Conservation (phyloP, 1,139 yeast species). For the Meyerozyma carpophila region DNA sequence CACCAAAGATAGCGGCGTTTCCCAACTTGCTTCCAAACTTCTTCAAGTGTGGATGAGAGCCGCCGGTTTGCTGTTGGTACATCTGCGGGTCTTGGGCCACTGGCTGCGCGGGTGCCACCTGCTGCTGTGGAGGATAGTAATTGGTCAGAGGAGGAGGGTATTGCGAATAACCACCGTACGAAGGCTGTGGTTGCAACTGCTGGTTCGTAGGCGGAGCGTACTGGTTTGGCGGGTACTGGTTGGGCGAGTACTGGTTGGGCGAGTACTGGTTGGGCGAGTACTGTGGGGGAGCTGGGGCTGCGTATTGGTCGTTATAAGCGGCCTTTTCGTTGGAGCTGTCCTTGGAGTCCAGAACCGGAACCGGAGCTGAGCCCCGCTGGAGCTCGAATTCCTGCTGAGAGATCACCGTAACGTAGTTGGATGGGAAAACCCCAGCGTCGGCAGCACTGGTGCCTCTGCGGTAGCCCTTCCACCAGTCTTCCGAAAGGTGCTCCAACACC, state of each 20-base stretch:
- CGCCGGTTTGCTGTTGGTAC: slow-evolving; percentile 13
- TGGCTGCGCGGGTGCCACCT: background rate
- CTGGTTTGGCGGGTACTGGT: slow-evolving; percentile 8
- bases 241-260: slow-evolving; percentile 6
- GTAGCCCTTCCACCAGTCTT: slow-evolving; percentile 90
- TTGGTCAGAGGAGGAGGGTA: slow-evolving; percentile 44
- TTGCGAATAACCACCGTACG: slow-evolving; percentile 44
- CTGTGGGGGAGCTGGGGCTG: slow-evolving; percentile 13
- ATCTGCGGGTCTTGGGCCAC: background rate
- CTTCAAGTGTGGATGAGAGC: slow-evolving; percentile 33
- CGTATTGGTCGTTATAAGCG: slow-evolving; percentile 11
- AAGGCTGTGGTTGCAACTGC: slow-evolving; percentile 22
- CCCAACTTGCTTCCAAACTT: slow-evolving; percentile 83
- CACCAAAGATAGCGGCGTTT: slow-evolving; percentile 92
- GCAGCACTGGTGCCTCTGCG: slow-evolving; percentile 33
- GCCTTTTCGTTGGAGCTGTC: slow-evolving; percentile 14
- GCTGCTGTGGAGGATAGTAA: slow-evolving; percentile 31
- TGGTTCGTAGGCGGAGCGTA: slow-evolving; percentile 8
- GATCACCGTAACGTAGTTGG: slow-evolving; percentile 66
- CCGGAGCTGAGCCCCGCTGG: background rate
- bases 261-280: slow-evolving; percentile 5
- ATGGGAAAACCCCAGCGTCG: slow-evolving; percentile 78
- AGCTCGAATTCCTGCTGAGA: slow-evolving; percentile 29
- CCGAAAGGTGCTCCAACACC: slow-evolving; percentile 68
- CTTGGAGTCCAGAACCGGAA: background rate